These are phyloP conservation scores for Echria macrotheca DNA, from an alignment of 495 filamentous ascomycete species.

Conservation along the genomic window DNA sequence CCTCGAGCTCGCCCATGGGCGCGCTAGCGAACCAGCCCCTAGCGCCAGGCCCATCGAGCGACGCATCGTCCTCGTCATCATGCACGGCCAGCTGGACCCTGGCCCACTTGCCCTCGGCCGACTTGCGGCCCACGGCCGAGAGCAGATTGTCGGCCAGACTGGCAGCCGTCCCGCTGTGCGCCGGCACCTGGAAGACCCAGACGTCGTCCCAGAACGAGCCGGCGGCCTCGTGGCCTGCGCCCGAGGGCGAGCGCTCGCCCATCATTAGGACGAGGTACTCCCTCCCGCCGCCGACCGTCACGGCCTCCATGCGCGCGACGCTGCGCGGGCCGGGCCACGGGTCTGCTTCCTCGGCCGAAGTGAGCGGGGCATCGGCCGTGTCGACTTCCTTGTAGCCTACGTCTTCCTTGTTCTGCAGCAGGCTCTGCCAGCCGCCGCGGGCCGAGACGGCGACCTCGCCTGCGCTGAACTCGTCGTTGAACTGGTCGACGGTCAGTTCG, in stretches of 20 bases:
- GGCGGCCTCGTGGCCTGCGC: slow-evolving; percentile 57
- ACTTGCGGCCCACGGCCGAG: slow-evolving; percentile 45
- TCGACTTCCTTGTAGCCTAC: slow-evolving; percentile 24
- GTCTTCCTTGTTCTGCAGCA: slow-evolving; percentile 23
- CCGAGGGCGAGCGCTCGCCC: slow-evolving; percentile 60
- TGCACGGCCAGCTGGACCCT: slow-evolving; percentile 35
- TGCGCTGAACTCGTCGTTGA: slow-evolving; percentile 41
- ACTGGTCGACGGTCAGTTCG: slow-evolving; percentile 44
- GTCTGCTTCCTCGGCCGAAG: slow-evolving; percentile 14
- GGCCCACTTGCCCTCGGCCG: slow-evolving; percentile 48
- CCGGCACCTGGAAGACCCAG: slow-evolving; percentile 64
- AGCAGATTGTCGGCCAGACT: slow-evolving; percentile 50
- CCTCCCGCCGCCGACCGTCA: slow-evolving; percentile 47
- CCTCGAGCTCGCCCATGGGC: slow-evolving; percentile 43
- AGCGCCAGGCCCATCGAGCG: slow-evolving; percentile 35
- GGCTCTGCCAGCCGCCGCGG: slow-evolving; percentile 35
- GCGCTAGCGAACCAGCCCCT: slow-evolving; percentile 46
- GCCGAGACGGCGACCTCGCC: slow-evolving; percentile 35
- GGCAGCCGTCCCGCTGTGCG: slow-evolving; percentile 45
- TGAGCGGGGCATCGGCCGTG: slow-evolving; percentile 20
- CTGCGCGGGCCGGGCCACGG: slow-evolving; percentile 40
- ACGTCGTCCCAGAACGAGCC: slow-evolving; percentile 67
- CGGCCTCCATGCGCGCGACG: slow-evolving; percentile 41
- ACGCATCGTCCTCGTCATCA: slow-evolving; percentile 41
- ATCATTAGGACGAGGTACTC: slow-evolving; percentile 60